phyloP scores from a whole-genome alignment of 73 alveolate species.

The Paramecium biaurelia region DNA sequence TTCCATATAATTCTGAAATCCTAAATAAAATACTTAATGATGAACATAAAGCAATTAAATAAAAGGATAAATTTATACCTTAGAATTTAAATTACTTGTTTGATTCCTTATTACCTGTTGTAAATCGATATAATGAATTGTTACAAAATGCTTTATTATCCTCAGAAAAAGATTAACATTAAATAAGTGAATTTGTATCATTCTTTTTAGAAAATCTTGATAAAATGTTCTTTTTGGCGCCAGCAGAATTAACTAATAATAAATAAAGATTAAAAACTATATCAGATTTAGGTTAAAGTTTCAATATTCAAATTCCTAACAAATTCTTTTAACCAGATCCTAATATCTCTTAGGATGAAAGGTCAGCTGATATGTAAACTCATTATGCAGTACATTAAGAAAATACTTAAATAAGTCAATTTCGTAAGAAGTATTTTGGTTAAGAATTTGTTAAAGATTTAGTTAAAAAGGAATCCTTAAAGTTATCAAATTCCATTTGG shows the following conservation, averaged over 20 bases:
- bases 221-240: conserved; percentile 34
- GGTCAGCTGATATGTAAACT: neutral
- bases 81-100: neutral
- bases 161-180: neutral
- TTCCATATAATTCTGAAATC: neutral
- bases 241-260: neutral
- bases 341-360: neutral
- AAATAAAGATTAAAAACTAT: conserved; percentile 11
- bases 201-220: conserved; percentile 26
- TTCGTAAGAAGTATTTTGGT: neutral
- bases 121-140: neutral
- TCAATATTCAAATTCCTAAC: neutral
- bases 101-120: conserved; percentile 36
- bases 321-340: neutral
- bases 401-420: neutral
- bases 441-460: neutral
- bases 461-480: neutral
- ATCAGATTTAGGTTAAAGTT: neutral
- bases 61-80: neutral
- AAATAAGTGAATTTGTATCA: neutral
- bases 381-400: neutral
- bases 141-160: neutral
- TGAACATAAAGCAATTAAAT: neutral
- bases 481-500: conserved; percentile 47
- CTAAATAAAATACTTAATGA: neutral